Evolutionary conservation across 2,329 filamentous ascomycete species (phyloP).

Genomic region (Stromatinia cepivora): DNA sequence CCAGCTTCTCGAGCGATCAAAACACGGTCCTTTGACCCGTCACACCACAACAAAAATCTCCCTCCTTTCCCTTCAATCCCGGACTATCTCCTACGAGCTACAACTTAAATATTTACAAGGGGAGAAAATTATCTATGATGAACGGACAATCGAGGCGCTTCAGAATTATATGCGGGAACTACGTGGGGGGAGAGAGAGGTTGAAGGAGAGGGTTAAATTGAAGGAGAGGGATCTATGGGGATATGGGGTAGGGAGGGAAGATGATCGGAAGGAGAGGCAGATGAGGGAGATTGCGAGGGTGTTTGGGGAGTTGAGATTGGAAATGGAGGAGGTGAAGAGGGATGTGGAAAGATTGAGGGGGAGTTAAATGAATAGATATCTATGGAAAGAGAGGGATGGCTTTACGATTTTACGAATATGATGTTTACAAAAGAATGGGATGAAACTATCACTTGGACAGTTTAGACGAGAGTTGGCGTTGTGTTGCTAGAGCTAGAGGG

Average conservation of each 20-base stretch:
- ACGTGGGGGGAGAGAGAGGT: constrained; percentile 35
- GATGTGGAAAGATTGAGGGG: constrained; percentile 40
- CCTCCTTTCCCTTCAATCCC: constrained; percentile 29
- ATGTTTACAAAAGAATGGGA: neutral
- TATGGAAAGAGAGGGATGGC: neutral
- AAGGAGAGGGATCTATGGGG: constrained; percentile 37
- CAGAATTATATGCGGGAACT: constrained; percentile 35
- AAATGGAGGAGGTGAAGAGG: constrained; percentile 37
- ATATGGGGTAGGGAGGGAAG: constrained; percentile 39
- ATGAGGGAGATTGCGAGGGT: constrained; percentile 41
- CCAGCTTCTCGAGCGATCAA: constrained; percentile 37
- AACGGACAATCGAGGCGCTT: constrained; percentile 35
- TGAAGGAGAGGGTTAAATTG: constrained; percentile 33
- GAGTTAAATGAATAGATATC: neutral
- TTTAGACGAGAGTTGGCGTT: neutral
- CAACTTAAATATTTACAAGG: constrained; percentile 31
- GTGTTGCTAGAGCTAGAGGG: neutral
- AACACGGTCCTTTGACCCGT: constrained; percentile 36
- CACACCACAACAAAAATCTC: constrained; percentile 31
- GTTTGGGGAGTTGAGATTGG: constrained; percentile 37
- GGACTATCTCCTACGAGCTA: constrained; percentile 27
- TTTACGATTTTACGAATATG: constrained; percentile 8
- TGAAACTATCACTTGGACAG: neutral
- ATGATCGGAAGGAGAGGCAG: constrained; percentile 36
- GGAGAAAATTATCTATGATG: constrained; percentile 37